Conservation (phyloP, 441 rosid genomes). For the Erodium texanum region DNA sequence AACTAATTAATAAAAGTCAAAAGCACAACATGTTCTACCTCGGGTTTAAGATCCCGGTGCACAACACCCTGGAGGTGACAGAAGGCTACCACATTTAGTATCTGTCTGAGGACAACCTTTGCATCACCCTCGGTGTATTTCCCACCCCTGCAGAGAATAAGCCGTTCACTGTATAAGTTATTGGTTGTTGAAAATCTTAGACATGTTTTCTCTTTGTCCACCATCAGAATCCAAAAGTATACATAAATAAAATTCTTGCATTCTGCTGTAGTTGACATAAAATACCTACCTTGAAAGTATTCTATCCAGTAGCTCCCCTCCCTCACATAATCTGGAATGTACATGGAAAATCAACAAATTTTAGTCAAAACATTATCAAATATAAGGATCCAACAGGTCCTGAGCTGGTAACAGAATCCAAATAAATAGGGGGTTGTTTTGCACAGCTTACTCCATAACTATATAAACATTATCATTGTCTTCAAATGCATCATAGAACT, state of each 20-base stretch:
- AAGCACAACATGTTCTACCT: constrained; percentile 39
- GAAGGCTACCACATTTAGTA: constrained; percentile 75
- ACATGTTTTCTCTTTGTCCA: background rate
- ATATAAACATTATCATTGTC: constrained; percentile 82
- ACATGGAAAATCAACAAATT: background rate
- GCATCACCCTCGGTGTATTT: constrained; percentile 94
- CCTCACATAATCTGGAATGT: constrained; percentile 86
- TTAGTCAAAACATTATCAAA: background rate
- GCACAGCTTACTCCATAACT: constrained; percentile 82
- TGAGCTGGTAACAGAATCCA: background rate
- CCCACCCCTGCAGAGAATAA: constrained; percentile 58
- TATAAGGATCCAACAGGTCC: background rate
- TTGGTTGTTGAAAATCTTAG: background rate
- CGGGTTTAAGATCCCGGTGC: constrained; percentile 96
- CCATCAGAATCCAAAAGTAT: background rate
- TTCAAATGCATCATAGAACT: constrained; percentile 81
- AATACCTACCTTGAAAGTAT: constrained; percentile 65
- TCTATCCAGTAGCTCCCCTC: constrained; percentile 95
- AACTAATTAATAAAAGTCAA: background rate
- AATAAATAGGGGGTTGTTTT: background rate
- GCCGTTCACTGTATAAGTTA: background rate
- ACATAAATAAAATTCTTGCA: background rate
- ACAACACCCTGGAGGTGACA: constrained; percentile 95
- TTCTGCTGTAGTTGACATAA: background rate
- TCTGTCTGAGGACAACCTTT: constrained; percentile 70